Evolutionary conservation across 176 grass and related monocot species (phyloP), one percentile per base, ranked within the genome.

Genomic region (Aegilops tauschii): DNA sequence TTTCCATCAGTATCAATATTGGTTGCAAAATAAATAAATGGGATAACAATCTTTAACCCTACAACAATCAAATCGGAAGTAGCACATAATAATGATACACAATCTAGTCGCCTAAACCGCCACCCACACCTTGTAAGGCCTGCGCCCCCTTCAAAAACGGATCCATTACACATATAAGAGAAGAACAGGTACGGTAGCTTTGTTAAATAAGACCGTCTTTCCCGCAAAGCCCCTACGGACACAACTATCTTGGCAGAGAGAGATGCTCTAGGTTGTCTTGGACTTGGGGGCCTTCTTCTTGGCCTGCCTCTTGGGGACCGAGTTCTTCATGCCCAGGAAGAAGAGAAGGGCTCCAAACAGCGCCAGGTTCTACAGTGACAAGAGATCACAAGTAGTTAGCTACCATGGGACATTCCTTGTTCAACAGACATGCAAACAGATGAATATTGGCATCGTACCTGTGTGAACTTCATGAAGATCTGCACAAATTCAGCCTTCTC

Each of bases 291-390:
- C 79, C 87, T 92, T 88, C 90, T 89, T 88, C 88, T 89, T 90
- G 42, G 86, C n/a, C 76, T 95, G 93, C 27, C 90, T 44, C 83
- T 84, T 95, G 9, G 90, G 85, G 32, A 95, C 84, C 20, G 88
- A 87, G 61, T 95, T 95, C 88, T 91, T 95, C 88, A 95, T 95
- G 63, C 90, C 91, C 32, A 95, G 32, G 80, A 95, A 95, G 84
- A 95, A 93, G 37, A 95, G 86, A 18, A 92, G 81, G 0, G 93
- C 90, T 11, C 93, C 90, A 17, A 93, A 80, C 25, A 89, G 81
- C 5, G 93, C 93, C 59, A 95, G 23, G 44, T 95, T 92, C 93
- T 95, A 16, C 65, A 52, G 36, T 65, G 61, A 74, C n/a, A 84
- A 63, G 0, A 18, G 14, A 7, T 4, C 23, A 58, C 23, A 14